These are phyloP conservation scores for Phaeodactylum tricornutum DNA, from an alignment of 108 stramenopile genomes.

Conservation along the genomic window DNA sequence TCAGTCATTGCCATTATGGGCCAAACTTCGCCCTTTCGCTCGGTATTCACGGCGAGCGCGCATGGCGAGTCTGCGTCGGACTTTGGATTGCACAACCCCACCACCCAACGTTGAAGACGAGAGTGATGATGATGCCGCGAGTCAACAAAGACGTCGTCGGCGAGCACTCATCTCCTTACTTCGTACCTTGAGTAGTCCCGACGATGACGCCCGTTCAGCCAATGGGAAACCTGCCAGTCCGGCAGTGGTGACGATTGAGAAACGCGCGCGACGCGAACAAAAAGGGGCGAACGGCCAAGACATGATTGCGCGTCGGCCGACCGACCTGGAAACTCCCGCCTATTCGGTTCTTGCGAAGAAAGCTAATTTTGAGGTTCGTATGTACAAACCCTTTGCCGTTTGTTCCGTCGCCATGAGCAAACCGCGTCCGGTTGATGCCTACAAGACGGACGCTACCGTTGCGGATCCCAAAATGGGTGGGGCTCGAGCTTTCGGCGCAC, in stretches of 20 bases:
- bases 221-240: conserved; percentile 4
- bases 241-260: conserved; percentile 26
- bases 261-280: conserved; percentile 20
- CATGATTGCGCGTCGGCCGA: conserved; percentile 37
- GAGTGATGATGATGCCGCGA: conserved; percentile 5
- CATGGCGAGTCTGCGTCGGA: conserved; percentile 26
- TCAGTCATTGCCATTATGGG: conserved; percentile 24
- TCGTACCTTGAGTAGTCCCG: conserved; percentile 16
- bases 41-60: conserved; percentile 39
- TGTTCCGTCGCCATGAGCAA: conserved; percentile 60
- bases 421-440: conserved; percentile 21
- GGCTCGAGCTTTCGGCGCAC: conserved; percentile 70
- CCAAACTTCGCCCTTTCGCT: conserved; percentile 15
- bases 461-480: conserved; percentile 50
- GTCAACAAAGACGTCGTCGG: conserved; percentile 9
- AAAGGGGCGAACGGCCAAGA: conserved; percentile 15
- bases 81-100: conserved; percentile 41
- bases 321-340: conserved; percentile 68
- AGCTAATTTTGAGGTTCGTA: conserved; percentile 56
- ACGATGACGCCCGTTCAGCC: background rate
- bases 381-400: conserved; percentile 68
- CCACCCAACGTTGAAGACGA: conserved; percentile 10
- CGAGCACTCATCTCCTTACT: conserved; percentile 36
- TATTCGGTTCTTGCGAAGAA: conserved; percentile 46
- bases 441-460: conserved; percentile 51